phyloP scores from a whole-genome alignment of 2,329 filamentous ascomycete species.

The Talaromyces pinophilus region DNA sequence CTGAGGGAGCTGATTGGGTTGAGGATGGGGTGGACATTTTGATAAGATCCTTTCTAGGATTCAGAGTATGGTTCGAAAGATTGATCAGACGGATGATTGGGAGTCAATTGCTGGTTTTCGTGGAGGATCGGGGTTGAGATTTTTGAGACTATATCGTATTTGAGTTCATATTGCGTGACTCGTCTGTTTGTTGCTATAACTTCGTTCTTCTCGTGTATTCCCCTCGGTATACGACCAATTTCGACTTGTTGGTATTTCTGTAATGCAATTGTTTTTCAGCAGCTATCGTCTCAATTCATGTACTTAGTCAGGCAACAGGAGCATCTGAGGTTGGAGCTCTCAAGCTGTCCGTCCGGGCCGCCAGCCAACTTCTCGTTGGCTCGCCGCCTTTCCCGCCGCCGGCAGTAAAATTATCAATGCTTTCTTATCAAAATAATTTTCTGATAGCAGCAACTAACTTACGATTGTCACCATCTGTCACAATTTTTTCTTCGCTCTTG shows the following conservation, averaged over 20 bases:
- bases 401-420: conserved; percentile 20
- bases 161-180: conserved; percentile 17
- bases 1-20: conserved; percentile 23
- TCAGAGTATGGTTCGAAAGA: too few species aligned
- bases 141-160: conserved; percentile 5
- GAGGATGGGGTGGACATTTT: conserved; percentile 27
- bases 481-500: background rate
- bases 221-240: background rate
- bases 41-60: too few species aligned
- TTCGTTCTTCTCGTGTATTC: background rate
- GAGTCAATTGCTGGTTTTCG: background rate
- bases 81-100: too few species aligned
- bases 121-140: background rate
- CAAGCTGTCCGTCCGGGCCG: background rate
- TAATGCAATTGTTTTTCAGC: background rate
- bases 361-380: background rate
- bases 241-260: background rate
- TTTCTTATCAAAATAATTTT: conserved; percentile 4
- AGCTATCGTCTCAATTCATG: background rate
- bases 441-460: background rate
- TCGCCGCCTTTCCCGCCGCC: conserved; percentile 21
- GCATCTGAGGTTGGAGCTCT: background rate
- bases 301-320: background rate
- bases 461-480: background rate
- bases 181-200: background rate